Evolutionary conservation across 352 stramenopile species (phyloP).

Genomic region (Phytopythium aichiense): DNA sequence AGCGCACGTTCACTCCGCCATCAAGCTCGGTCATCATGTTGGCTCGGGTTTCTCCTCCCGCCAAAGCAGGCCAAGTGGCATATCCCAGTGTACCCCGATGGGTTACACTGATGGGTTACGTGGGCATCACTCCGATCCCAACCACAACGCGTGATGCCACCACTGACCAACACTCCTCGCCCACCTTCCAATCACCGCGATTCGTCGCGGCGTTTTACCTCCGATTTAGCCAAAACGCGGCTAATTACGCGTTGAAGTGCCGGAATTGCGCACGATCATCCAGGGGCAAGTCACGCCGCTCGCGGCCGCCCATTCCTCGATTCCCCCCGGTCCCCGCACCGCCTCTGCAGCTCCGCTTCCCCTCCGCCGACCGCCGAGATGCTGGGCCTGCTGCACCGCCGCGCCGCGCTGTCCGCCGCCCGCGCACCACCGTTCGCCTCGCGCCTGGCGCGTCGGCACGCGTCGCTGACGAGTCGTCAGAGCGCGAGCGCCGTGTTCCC

Average conservation of each 20-base stretch:
- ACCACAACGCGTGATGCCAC: background rate
- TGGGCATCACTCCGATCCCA: background rate
- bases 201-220: background rate
- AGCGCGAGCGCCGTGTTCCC: slow-evolving; percentile 55
- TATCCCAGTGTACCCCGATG: too few species aligned
- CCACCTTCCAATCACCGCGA: background rate
- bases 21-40: slow-evolving; percentile 6
- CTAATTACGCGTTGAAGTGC: slow-evolving; percentile 10
- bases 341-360: slow-evolving; percentile 45
- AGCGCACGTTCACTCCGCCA: slow-evolving; percentile 48
- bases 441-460: slow-evolving; percentile 15
- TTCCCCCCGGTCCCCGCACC: slow-evolving; percentile 9
- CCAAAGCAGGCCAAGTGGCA: too few species aligned
- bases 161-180: slow-evolving; percentile 1
- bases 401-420: slow-evolving; percentile 5
- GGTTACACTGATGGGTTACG: too few species aligned
- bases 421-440: slow-evolving; percentile 11
- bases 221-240: background rate
- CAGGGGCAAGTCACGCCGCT: background rate
- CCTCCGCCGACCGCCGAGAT: slow-evolving; percentile 26
- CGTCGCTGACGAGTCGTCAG: slow-evolving; percentile 24
- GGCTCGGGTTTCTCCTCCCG: too few species aligned
- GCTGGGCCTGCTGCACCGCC: slow-evolving; percentile 17
- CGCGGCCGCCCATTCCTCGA: background rate
- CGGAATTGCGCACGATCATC: slow-evolving; percentile 16